A percentile compares a stretch with the other conserved stretches of the same genome.
Evolutionary conservation across 1,284 basidiomycete species (phyloP).

Genomic region (Quambalaria eucalypti): DNA sequence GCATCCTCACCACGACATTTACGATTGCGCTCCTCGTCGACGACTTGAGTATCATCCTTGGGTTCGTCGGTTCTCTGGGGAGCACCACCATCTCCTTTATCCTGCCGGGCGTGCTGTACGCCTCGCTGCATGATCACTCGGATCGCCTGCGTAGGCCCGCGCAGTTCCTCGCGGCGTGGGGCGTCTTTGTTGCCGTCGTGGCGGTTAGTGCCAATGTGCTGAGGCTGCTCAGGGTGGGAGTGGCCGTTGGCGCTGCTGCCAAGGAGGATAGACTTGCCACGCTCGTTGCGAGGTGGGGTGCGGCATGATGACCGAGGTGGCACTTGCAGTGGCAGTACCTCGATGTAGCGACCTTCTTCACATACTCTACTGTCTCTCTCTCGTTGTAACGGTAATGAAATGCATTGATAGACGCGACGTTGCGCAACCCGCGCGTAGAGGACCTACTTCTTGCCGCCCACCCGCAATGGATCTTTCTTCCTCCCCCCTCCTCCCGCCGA

Average conservation of each 20-base stretch:
- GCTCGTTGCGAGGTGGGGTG: neutral
- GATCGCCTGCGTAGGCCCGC: neutral
- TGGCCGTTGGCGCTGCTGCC: neutral
- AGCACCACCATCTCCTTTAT: slow-evolving; percentile 96
- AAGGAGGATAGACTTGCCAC: neutral
- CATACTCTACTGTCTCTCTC: too few species aligned
- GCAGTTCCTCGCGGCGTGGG: neutral
- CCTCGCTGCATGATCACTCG: neutral
- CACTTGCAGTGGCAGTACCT: too few species aligned
- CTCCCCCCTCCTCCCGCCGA: slow-evolving; percentile 9
- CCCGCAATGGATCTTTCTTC: slow-evolving; percentile 28
- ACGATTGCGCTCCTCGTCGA: slow-evolving; percentile 35
- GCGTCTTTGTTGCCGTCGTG: neutral
- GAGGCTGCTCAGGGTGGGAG: neutral
- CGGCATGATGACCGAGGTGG: too few species aligned
- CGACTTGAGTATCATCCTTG: slow-evolving; percentile 49
- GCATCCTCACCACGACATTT: slow-evolving; percentile 32
- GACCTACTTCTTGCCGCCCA: slow-evolving; percentile 22
- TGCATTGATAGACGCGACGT: too few species aligned
- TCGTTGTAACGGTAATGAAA: too few species aligned
- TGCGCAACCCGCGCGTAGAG: too few species aligned
- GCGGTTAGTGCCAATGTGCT: neutral
- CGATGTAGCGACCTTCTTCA: too few species aligned
- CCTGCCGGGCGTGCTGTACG: slow-evolving; percentile 21
- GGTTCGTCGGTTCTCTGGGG: slow-evolving; percentile 92